Percentiles rank a stretch among this genome's conserved stretches.
phyloP scores from a whole-genome alignment of 106 monocot genomes.

The Cymbidium sinense region DNA sequence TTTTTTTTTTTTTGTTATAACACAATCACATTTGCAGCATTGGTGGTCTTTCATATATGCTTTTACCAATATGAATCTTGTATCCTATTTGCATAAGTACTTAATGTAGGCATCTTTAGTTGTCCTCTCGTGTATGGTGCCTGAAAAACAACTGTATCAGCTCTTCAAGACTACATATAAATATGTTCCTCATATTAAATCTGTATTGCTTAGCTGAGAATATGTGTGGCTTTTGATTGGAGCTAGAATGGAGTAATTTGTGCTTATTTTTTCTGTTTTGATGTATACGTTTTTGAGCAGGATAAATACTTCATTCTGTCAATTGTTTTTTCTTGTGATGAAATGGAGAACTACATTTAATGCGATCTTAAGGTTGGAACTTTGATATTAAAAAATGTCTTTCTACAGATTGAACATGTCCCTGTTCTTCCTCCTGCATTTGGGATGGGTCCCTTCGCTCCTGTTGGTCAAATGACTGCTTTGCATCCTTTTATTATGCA shows the following conservation, averaged over 20 bases:
- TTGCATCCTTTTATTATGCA: conserved; percentile 69
- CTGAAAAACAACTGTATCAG: not conserved
- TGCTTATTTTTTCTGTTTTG: not conserved
- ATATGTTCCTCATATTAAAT: not conserved
- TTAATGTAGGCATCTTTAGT: not conserved
- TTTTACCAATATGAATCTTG: no score
- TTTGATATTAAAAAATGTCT: not conserved
- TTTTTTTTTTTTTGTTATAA: no score
- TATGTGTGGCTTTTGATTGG: not conserved
- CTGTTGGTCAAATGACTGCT: conserved; percentile 49
- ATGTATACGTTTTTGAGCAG: not conserved
- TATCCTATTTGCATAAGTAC: not conserved
- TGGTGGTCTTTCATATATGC: not conserved
- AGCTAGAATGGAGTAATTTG: not conserved
- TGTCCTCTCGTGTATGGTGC: not conserved
- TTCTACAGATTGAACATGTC: conserved; percentile 39
- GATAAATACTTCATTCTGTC: not conserved
- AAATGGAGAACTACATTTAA: not conserved
- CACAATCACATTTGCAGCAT: not conserved
- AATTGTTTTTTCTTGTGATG: conserved; percentile 1
- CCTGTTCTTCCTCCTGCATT: conserved; percentile 43
- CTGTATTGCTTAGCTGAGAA: not conserved
- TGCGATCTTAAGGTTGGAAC: not conserved
- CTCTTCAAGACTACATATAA: not conserved
- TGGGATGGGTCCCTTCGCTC: conserved; percentile 43